These are phyloP conservation scores for Aureobasidium sp. DNA, from an alignment of 2,329 filamentous ascomycete species.

Conservation along the genomic window DNA sequence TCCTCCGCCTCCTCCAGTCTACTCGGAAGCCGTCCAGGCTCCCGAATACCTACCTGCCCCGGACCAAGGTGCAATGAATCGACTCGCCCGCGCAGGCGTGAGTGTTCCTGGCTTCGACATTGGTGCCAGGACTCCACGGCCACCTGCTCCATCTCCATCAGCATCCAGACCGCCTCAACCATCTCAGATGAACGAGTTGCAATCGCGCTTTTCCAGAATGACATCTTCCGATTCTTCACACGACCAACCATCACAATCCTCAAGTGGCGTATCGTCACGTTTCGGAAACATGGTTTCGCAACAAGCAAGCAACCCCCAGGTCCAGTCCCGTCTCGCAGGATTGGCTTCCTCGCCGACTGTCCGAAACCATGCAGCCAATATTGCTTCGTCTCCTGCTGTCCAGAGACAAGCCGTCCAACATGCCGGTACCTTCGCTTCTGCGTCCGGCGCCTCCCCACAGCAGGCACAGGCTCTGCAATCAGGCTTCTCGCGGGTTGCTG, in stretches of 20 bases:
- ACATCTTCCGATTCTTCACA: constrained; percentile 23
- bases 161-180: constrained; percentile 28
- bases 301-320: constrained; percentile 50
- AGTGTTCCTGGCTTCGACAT: constrained; percentile 74
- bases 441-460: background rate
- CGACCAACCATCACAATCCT: constrained; percentile 3
- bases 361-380: background rate
- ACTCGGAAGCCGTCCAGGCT: constrained; percentile 32
- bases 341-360: constrained; percentile 49
- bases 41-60: constrained; percentile 21
- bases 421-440: background rate
- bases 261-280: background rate
- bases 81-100: constrained; percentile 65
- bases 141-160: constrained; percentile 17
- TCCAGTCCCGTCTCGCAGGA: constrained; percentile 53
- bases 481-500: constrained; percentile 1
- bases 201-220: constrained; percentile 51
- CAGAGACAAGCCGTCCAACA: constrained; percentile 6
- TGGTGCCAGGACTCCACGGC: constrained; percentile 34
- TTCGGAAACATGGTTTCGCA: constrained; percentile 19
- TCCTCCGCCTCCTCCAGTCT: constrained; percentile 39
- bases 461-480: constrained; percentile 3
- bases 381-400: constrained; percentile 1
- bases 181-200: constrained; percentile 55
- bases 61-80: constrained; percentile 50